Base-by-base conservation (phyloP, 1,284 basidiomycete species). In the Rhodotorula sp. region DNA sequence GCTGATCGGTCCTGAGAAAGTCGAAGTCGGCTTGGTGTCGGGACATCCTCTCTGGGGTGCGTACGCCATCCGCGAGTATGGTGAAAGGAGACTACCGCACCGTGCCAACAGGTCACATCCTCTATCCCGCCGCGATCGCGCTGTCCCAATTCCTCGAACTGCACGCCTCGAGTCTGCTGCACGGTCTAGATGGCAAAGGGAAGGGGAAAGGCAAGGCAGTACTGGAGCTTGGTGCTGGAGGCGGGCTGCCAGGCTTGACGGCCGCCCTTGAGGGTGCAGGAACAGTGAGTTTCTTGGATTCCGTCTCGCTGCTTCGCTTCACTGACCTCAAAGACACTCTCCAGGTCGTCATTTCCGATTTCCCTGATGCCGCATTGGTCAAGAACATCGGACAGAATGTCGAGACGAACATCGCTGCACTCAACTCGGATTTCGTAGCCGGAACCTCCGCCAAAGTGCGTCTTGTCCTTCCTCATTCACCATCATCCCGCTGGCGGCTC, bases 181-280 rank as follows among this genome's bases (percentile, higher is more conserved):
- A 70, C 29, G 61, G 67, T 9, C n/a, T 51, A 22, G 69, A 83
- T 29, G 83, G 88, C 55, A 76, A 77, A 0, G 79, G 84, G 0
- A 73, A 83, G 5, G 79, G 81, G 20, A 61, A 61, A 39, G 81
- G 77, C 22, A 82, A 81, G 64, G 81, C 79, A 36, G 87, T 97
- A 0, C 83, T 98, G 3, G 95, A 99, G 79, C 86, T 98, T 0
- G 95, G 95, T 1, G 95, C 95, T 0, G 95, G 93, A 0, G 93
- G 92, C 2, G 94, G 89, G 0, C 82, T 98, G 24, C 95, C 95
- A 0, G 88, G 90, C 4, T 83, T 97, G 20, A 86, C 92, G 1
- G 83, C 87, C 0, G 86, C 84, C 0, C 84, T 88, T 49, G 88
- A 88, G 64, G 89, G 88, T 0, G 91, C 91, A 0, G 77, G 79